Percentiles rank a stretch among this genome's conserved stretches.
Evolutionary conservation across 2,329 filamentous ascomycete species (phyloP).

Genomic region (Fusarium ambrosium): DNA sequence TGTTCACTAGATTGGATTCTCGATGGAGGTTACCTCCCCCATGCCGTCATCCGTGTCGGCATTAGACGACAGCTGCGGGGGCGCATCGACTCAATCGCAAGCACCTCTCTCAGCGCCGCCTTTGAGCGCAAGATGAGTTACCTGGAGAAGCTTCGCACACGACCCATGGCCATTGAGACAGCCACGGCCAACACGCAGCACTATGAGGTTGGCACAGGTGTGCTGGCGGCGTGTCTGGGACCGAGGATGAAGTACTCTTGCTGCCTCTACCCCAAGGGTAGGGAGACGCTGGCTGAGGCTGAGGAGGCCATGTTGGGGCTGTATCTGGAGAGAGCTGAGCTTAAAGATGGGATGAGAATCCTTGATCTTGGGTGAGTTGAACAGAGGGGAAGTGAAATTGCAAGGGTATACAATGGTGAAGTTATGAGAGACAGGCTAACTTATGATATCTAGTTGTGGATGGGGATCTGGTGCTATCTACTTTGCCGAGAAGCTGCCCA

Average conservation of each 20-base stretch:
- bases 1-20: conserved; percentile 65
- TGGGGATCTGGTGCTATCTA: conserved; percentile 77
- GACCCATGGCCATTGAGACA: conserved; percentile 78
- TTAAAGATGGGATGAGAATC: conserved; percentile 72
- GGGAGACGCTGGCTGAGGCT: conserved; percentile 73
- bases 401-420: not conserved
- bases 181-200: conserved; percentile 76
- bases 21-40: conserved; percentile 75
- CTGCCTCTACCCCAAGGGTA: conserved; percentile 73
- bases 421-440: not conserved
- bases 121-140: conserved; percentile 74
- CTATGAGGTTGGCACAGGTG: conserved; percentile 78
- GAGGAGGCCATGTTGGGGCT: conserved; percentile 75
- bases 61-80: conserved; percentile 76
- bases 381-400: not conserved
- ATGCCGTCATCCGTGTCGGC: conserved; percentile 72
- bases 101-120: conserved; percentile 64
- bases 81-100: conserved; percentile 68
- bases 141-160: conserved; percentile 68
- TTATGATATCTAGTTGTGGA: conserved; percentile 65
- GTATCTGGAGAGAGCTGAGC: conserved; percentile 72
- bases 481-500: conserved; percentile 74
- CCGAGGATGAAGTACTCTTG: conserved; percentile 81
- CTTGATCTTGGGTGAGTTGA: conserved; percentile 70
- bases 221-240: conserved; percentile 72